Percentiles rank a stretch among this genome's conserved stretches.
These are phyloP conservation scores for Pestalotiopsis sp. DNA, from an alignment of 2,329 filamentous ascomycete genomes.

Conservation along the genomic window DNA sequence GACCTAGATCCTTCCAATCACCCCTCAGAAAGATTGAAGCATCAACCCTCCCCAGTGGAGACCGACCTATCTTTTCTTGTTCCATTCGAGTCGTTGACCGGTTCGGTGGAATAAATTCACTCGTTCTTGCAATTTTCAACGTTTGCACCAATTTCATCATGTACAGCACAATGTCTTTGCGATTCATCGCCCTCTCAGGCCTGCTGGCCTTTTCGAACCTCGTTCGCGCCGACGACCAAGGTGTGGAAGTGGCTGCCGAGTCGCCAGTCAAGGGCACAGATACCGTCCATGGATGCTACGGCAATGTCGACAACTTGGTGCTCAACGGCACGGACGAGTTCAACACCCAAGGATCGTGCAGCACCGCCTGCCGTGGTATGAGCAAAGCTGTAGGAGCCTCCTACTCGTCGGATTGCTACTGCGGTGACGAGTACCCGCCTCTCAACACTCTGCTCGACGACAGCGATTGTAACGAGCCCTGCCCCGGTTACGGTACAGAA, in stretches of 20 bases:
- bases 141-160: slow-evolving; percentile 6
- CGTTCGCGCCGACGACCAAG: slow-evolving; percentile 17
- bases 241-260: slow-evolving; percentile 37
- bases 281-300: slow-evolving; percentile 57
- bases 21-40: background rate
- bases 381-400: slow-evolving; percentile 64
- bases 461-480: slow-evolving; percentile 65
- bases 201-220: slow-evolving; percentile 29
- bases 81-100: slow-evolving; percentile 32
- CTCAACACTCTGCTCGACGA: slow-evolving; percentile 55
- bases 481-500: slow-evolving; percentile 63
- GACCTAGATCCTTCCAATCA: background rate
- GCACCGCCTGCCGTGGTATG: slow-evolving; percentile 40
- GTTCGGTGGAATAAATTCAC: slow-evolving; percentile 24
- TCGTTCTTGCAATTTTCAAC: slow-evolving; percentile 14
- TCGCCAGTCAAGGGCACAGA: slow-evolving; percentile 38
- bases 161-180: slow-evolving; percentile 28
- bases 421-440: slow-evolving; percentile 71
- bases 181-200: slow-evolving; percentile 27
- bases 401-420: slow-evolving; percentile 68
- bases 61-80: slow-evolving; percentile 7
- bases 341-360: slow-evolving; percentile 48
- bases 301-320: slow-evolving; percentile 42
- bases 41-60: slow-evolving; percentile 9
- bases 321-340: slow-evolving; percentile 27